Evolutionary conservation across 1,139 yeast genomes (phyloP).

Genomic region (Spathaspora sp.): DNA sequence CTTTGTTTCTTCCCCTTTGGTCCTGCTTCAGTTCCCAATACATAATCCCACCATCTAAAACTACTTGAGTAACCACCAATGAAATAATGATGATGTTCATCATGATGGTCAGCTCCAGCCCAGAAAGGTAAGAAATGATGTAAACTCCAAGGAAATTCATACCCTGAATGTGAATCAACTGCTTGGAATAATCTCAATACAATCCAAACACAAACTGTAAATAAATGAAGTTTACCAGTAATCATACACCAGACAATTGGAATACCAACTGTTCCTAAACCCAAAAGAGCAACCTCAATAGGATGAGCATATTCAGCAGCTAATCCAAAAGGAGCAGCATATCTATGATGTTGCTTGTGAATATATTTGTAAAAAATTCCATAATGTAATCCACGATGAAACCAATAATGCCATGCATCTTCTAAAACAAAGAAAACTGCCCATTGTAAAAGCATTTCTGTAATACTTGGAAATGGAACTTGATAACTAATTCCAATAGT

Average conservation of each 20-base stretch:
- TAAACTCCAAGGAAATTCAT: constrained; percentile 51
- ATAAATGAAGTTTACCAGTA: constrained; percentile 41
- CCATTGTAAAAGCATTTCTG: constrained; percentile 32
- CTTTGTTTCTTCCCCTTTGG: constrained; percentile 41
- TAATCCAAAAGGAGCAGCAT: constrained; percentile 51
- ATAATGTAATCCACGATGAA: constrained; percentile 45
- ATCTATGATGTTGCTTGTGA: constrained; percentile 50
- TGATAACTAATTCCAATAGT: constrained; percentile 35
- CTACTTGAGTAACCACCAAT: constrained; percentile 47
- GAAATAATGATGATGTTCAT: constrained; percentile 48
- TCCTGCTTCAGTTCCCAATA: constrained; percentile 46
- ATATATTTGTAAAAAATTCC: constrained; percentile 49
- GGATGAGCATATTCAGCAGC: constrained; percentile 53
- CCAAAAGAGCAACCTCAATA: constrained; percentile 44
- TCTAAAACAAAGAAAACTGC: constrained; percentile 42
- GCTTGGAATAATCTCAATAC: constrained; percentile 47
- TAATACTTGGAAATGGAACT: constrained; percentile 41
- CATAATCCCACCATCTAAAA: constrained; percentile 49
- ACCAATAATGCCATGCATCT: constrained; percentile 51
- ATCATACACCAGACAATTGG: constrained; percentile 42
- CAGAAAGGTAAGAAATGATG: constrained; percentile 47
- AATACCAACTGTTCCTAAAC: constrained; percentile 49
- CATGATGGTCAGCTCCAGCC: constrained; percentile 55
- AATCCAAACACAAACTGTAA: constrained; percentile 45
- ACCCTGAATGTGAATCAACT: constrained; percentile 49